Conservation (phyloP, 2,329 filamentous ascomycete genomes). For the Ophiostoma pallidulum region DNA sequence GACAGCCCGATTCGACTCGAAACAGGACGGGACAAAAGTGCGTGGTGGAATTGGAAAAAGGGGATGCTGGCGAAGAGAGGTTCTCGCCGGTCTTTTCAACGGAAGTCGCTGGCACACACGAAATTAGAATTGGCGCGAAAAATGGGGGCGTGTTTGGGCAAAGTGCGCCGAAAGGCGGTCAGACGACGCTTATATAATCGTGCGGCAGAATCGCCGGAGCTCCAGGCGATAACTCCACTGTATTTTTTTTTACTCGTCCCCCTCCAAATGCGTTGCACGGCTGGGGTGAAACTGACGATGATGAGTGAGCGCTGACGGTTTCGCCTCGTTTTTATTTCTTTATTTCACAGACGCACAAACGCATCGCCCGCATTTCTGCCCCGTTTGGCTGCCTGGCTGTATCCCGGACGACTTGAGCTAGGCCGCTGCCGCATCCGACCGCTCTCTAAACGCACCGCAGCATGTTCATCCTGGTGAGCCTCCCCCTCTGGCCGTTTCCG, state of each 20-base stretch:
- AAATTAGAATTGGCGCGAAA: background rate
- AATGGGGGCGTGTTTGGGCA: background rate
- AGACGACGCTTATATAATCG: background rate
- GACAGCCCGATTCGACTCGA: too few species aligned
- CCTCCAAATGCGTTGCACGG: conserved; percentile 1
- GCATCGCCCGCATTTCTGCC: too few species aligned
- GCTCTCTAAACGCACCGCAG: background rate
- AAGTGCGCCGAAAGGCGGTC: background rate
- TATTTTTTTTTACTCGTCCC: conserved; percentile 10
- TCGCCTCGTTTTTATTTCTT: too few species aligned
- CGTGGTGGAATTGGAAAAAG: too few species aligned
- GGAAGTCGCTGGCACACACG: too few species aligned
- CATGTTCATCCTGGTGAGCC: conserved; percentile 44
- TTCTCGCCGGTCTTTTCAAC: too few species aligned
- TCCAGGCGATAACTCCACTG: background rate
- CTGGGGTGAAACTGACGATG: background rate
- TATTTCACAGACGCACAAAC: too few species aligned
- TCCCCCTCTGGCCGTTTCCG: background rate
- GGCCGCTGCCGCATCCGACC: background rate
- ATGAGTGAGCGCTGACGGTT: background rate
- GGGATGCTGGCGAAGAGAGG: too few species aligned
- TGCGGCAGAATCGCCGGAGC: conserved; percentile 1
- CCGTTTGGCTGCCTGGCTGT: too few species aligned
- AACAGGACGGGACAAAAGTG: too few species aligned
- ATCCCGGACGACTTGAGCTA: too few species aligned